Evolutionary conservation across 352 stramenopile genomes (phyloP).

Genomic region (Thalassiosira allenii): DNA sequence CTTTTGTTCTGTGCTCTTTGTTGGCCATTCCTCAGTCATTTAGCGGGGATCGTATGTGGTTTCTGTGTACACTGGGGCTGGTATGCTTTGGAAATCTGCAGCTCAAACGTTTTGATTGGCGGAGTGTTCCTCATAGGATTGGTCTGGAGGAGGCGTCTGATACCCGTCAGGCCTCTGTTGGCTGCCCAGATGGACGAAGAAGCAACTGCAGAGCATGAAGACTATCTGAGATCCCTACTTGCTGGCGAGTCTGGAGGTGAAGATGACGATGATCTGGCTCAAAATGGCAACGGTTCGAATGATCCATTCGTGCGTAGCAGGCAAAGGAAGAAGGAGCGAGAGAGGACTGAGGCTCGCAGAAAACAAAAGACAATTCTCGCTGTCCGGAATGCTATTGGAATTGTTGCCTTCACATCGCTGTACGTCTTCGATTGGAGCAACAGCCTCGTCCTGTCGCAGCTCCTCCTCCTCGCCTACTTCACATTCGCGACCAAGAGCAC

Average conservation of each 20-base stretch:
- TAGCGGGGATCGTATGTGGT: conserved; percentile 76
- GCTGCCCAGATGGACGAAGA: too few relatives aligned
- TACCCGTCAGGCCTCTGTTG: conserved; percentile 48
- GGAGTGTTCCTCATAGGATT: conserved; percentile 55
- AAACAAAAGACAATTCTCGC: conserved; percentile 42
- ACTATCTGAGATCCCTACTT: too few relatives aligned
- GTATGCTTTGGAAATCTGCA: conserved; percentile 64
- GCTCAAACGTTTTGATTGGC: conserved; percentile 72
- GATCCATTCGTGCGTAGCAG: conserved; percentile 44
- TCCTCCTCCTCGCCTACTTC: conserved; percentile 52
- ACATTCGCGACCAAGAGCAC: conserved; percentile 48
- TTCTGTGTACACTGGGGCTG: conserved; percentile 79
- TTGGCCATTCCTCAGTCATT: too few relatives aligned
- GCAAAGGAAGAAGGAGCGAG: conserved; percentile 45
- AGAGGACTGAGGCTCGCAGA: conserved; percentile 36
- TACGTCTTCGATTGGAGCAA: conserved; percentile 36
- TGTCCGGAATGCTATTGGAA: conserved; percentile 41
- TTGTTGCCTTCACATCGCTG: conserved; percentile 30
- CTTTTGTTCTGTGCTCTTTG: too few relatives aligned
- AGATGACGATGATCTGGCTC: not conserved
- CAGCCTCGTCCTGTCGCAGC: conserved; percentile 48
- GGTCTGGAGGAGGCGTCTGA: conserved; percentile 29
- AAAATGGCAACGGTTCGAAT: not conserved
- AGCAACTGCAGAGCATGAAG: too few relatives aligned
- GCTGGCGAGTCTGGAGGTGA: not conserved